phyloP scores from a whole-genome alignment of 2,329 filamentous ascomycete genomes.

The Ceratocystis colombiana region DNA sequence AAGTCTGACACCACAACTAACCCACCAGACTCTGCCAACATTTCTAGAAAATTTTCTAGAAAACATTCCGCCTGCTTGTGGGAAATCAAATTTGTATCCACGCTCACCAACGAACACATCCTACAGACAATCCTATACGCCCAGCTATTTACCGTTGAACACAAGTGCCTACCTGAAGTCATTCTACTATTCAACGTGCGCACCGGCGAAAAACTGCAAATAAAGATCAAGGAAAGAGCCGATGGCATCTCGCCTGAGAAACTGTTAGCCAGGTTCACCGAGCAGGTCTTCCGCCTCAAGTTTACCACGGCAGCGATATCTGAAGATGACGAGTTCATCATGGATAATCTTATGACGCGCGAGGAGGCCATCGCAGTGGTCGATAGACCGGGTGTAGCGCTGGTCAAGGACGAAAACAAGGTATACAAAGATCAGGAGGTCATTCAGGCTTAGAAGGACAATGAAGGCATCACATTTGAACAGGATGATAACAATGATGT shows the following conservation, averaged over 20 bases:
- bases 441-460: not conserved
- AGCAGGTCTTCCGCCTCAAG: slow-evolving; percentile 27
- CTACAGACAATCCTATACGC: slow-evolving; percentile 30
- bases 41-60: not conserved
- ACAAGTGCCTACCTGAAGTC: slow-evolving; percentile 24
- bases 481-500: not conserved
- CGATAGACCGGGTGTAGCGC: not conserved
- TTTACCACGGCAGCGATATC: slow-evolving; percentile 24
- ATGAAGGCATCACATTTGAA: not conserved
- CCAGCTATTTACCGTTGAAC: slow-evolving; percentile 26
- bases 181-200: slow-evolving; percentile 30
- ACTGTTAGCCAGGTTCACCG: slow-evolving; percentile 24
- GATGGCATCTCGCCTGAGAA: not conserved
- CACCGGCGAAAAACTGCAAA: slow-evolving; percentile 29
- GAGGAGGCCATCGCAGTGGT: slow-evolving; percentile 10
- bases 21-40: not conserved
- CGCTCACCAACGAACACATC: slow-evolving; percentile 29
- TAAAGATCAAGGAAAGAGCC: slow-evolving; percentile 21
- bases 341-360: slow-evolving; percentile 2
- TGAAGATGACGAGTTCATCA: slow-evolving; percentile 26
- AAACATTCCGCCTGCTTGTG: slow-evolving; percentile 27
- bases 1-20: not conserved
- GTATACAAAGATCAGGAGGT: slow-evolving; percentile 2
- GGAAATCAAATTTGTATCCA: slow-evolving; percentile 32
- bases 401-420: not conserved